phyloP scores from a whole-genome alignment of 176 grass and related monocot species.

The Chrysopogon serrulatus region DNA sequence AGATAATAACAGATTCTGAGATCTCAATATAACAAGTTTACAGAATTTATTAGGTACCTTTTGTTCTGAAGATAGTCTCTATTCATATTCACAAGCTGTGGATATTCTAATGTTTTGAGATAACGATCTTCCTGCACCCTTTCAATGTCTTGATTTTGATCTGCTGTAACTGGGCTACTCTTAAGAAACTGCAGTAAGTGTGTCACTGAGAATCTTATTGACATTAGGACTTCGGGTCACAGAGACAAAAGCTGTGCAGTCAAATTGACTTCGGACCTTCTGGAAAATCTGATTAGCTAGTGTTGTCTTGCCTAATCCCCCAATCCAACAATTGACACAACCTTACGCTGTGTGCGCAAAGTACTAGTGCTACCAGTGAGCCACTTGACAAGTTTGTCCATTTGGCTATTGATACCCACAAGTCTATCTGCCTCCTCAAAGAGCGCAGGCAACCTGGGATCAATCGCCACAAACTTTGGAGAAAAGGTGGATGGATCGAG shows the following conservation, averaged over 20 bases:
- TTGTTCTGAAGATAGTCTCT: neutral
- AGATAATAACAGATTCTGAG: neutral
- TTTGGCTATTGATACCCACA: slow-evolving; percentile 15
- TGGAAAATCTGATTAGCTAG: slow-evolving; percentile 24
- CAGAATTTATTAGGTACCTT: slow-evolving; percentile 3
- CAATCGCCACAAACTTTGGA: neutral
- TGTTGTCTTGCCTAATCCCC: slow-evolving; percentile 38
- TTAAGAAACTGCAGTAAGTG: slow-evolving; percentile 2
- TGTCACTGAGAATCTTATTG: neutral
- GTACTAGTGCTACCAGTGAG: neutral
- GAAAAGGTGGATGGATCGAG: neutral
- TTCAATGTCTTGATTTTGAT: neutral
- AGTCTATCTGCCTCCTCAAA: slow-evolving; percentile 22
- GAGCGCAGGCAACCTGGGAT: slow-evolving; percentile 21
- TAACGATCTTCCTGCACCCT: neutral
- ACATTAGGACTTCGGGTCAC: slow-evolving; percentile 4
- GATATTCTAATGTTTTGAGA: neutral
- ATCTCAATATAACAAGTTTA: neutral
- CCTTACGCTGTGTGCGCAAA: neutral
- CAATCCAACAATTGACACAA: slow-evolving; percentile 25
- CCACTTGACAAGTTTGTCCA: neutral
- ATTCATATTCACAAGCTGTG: neutral
- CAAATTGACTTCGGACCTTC: slow-evolving; percentile 5
- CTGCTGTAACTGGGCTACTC: neutral
- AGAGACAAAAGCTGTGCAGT: slow-evolving; percentile 5